These are phyloP conservation scores for Fomitopsis palustris DNA, from an alignment of 1,284 basidiomycete species.

Conservation along the genomic window DNA sequence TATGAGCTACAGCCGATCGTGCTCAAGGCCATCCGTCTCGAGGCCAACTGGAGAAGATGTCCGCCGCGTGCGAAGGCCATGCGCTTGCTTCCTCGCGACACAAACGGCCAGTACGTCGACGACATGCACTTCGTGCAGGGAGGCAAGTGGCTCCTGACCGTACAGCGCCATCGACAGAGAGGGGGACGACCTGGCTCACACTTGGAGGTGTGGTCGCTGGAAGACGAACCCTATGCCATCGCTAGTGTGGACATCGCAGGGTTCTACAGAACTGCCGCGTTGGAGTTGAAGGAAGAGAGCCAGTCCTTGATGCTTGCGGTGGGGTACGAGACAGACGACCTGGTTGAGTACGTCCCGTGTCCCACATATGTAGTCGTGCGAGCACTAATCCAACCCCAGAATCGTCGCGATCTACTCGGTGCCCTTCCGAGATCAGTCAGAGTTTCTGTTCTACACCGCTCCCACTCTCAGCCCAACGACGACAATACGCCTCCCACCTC, in stretches of 20 bases:
- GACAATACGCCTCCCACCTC: constrained; percentile 17
- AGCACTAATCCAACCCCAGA: constrained; percentile 11
- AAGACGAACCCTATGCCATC: constrained; percentile 29
- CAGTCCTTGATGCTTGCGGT: constrained; percentile 30
- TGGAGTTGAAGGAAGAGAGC: constrained; percentile 24
- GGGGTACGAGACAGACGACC: constrained; percentile 19
- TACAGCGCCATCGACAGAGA: constrained; percentile 33
- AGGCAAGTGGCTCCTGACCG: constrained; percentile 43
- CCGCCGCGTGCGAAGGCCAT: constrained; percentile 35
- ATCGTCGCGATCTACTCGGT: constrained; percentile 25
- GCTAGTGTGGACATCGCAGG: constrained; percentile 34
- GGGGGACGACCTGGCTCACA: constrained; percentile 25
- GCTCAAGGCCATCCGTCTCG: constrained; percentile 44
- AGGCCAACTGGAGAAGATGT: constrained; percentile 45
- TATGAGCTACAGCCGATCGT: constrained; percentile 32
- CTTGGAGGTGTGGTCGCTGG: constrained; percentile 40
- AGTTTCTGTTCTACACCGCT: constrained; percentile 15
- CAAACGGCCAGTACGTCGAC: constrained; percentile 30
- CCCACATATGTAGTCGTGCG: not conserved
- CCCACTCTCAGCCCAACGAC: constrained; percentile 17
- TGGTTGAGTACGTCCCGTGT: constrained; percentile 22
- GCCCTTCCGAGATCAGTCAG: constrained; percentile 16
- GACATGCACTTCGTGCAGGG: constrained; percentile 43
- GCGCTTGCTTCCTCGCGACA: constrained; percentile 32
- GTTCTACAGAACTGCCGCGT: constrained; percentile 31